Conservation (phyloP, 768 basidiomycete species). For the Chalciporus pseudorubinellus region DNA sequence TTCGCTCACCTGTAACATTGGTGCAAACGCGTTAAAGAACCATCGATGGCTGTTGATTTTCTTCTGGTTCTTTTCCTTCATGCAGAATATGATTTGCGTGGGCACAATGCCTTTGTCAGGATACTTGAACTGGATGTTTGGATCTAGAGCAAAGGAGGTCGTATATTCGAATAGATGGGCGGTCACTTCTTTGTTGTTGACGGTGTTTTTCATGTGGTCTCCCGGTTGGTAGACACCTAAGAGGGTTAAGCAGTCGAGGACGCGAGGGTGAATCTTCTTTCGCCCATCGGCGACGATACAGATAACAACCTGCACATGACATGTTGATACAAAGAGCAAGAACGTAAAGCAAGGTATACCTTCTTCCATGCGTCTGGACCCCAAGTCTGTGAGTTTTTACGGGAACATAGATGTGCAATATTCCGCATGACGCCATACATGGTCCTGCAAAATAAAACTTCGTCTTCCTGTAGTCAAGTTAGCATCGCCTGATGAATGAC, state of each 20-base stretch:
- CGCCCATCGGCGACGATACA: conserved; percentile 91
- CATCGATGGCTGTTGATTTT: conserved; percentile 97
- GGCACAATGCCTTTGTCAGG: conserved; percentile 93
- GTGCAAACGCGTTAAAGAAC: conserved; percentile 95
- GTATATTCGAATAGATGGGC: conserved; percentile 86
- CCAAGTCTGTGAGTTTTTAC: conserved; percentile 93
- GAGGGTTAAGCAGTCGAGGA: conserved; percentile 85
- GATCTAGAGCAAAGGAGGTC: conserved; percentile 74
- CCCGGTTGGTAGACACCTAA: conserved; percentile 89
- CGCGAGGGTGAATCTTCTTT: conserved; percentile 76
- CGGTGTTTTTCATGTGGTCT: conserved; percentile 57
- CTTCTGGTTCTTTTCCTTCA: conserved; percentile 94
- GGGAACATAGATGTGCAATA: conserved; percentile 75
- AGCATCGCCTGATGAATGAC: conserved; percentile 9
- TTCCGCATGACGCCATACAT: conserved; percentile 94
- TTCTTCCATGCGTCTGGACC: conserved; percentile 97
- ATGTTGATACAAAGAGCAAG: not conserved
- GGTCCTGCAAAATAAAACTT: conserved; percentile 88
- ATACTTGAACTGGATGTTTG: conserved; percentile 79
- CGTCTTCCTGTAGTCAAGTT: conserved; percentile 62
- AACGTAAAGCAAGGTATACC: conserved; percentile 35
- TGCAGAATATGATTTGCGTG: conserved; percentile 89
- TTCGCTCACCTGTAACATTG: conserved; percentile 67
- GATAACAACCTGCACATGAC: conserved; percentile 67
- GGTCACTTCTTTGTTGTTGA: conserved; percentile 71